Conservation (phyloP, 1,284 basidiomycete species). For the Mycosarcoma maydis region DNA sequence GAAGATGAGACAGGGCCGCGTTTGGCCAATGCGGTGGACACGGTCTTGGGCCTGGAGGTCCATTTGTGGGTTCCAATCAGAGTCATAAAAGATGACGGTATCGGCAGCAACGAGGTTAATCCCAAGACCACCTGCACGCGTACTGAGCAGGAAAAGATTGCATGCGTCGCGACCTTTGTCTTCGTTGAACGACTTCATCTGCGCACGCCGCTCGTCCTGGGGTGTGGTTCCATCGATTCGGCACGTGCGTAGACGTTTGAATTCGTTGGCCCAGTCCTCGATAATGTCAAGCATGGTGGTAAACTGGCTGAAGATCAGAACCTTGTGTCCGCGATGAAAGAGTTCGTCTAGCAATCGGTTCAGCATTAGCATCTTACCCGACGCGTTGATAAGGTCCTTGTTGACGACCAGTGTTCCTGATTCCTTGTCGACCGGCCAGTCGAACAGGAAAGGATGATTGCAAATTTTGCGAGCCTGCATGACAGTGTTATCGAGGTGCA, state of each 20-base stretch:
- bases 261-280: slow-evolving; percentile 69
- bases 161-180: slow-evolving; percentile 76
- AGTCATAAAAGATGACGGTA: slow-evolving; percentile 76
- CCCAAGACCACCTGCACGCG: slow-evolving; percentile 84
- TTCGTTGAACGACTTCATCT: slow-evolving; percentile 86
- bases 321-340: slow-evolving; percentile 85
- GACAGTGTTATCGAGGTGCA: slow-evolving; percentile 89
- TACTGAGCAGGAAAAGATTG: slow-evolving; percentile 86
- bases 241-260: slow-evolving; percentile 82
- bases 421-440: slow-evolving; percentile 80
- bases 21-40: slow-evolving; percentile 94
- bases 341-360: slow-evolving; percentile 86
- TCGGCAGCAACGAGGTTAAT: slow-evolving; percentile 94
- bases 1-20: slow-evolving; percentile 75
- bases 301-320: slow-evolving; percentile 80
- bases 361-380: slow-evolving; percentile 96
- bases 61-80: slow-evolving; percentile 93
- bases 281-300: slow-evolving; percentile 95
- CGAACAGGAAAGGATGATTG: slow-evolving; percentile 91
- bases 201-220: slow-evolving; percentile 79
- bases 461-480: slow-evolving; percentile 84
- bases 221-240: slow-evolving; percentile 88
- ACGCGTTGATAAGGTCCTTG: slow-evolving; percentile 81
- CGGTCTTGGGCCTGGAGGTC: slow-evolving; percentile 95
- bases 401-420: slow-evolving; percentile 69